A percentile compares a stretch with the other conserved stretches of the same genome.
Evolutionary conservation across 352 stramenopile genomes (phyloP).

Genomic region (Globisporangium cystogenes): DNA sequence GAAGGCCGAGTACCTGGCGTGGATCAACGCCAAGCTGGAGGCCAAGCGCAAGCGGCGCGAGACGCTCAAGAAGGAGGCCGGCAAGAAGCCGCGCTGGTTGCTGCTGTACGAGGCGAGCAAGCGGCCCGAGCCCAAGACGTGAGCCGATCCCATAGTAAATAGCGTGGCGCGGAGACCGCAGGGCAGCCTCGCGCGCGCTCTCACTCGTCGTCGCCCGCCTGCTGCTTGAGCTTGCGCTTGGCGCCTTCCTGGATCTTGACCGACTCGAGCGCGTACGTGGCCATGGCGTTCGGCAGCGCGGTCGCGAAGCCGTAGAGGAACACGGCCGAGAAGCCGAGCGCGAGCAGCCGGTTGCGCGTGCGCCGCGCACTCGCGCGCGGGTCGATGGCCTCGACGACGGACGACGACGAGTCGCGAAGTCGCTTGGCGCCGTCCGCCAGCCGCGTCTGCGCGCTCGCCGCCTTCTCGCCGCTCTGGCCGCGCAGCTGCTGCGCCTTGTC

Average conservation of each 20-base stretch:
- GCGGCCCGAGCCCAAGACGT: slow-evolving; percentile 22
- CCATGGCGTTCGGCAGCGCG: slow-evolving; percentile 48
- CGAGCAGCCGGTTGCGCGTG: slow-evolving; percentile 52
- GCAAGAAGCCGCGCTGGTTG: slow-evolving; percentile 64
- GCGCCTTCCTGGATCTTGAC: slow-evolving; percentile 41
- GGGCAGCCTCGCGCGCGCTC: background rate
- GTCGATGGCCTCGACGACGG: slow-evolving; percentile 46
- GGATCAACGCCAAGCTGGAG: slow-evolving; percentile 59
- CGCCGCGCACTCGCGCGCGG: slow-evolving; percentile 27
- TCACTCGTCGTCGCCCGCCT: slow-evolving; percentile 1
- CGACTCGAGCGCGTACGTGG: slow-evolving; percentile 62
- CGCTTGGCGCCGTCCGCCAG: slow-evolving; percentile 35
- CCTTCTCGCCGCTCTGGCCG: slow-evolving; percentile 19
- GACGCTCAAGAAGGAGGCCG: slow-evolving; percentile 39
- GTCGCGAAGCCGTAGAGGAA: slow-evolving; percentile 77
- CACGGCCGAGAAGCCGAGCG: slow-evolving; percentile 53
- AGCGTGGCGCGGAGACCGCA: no score
- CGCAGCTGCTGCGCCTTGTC: slow-evolving; percentile 17
- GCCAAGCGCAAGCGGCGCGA: slow-evolving; percentile 36
- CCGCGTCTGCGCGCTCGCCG: slow-evolving; percentile 25
- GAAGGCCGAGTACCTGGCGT: slow-evolving; percentile 71
- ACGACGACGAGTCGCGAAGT: slow-evolving; percentile 42
- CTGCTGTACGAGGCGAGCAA: slow-evolving; percentile 67
- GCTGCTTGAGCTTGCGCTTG: slow-evolving; percentile 22
- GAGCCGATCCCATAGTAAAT: background rate